phyloP scores from a whole-genome alignment of 139 green algal genomes.

The Tetradesmus lagerheimii region DNA sequence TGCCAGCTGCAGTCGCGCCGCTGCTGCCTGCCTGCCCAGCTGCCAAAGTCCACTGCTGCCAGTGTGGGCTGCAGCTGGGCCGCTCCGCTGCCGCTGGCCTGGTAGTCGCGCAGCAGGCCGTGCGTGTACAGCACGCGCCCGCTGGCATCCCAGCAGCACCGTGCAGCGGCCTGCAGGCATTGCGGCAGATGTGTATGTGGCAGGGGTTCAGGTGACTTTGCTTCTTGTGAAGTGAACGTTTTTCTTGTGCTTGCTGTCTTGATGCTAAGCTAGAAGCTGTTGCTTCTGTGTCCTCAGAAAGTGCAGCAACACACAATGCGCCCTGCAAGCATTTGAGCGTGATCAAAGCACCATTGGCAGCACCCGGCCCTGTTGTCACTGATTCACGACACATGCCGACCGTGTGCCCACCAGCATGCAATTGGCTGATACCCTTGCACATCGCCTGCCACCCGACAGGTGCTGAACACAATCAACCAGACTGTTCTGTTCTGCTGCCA shows the following conservation, averaged over 20 bases:
- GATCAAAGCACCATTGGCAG: too few relatives aligned
- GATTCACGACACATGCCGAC: too few relatives aligned
- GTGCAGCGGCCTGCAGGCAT: background rate
- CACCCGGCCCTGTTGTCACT: too few relatives aligned
- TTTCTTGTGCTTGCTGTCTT: too few relatives aligned
- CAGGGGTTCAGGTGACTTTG: too few relatives aligned
- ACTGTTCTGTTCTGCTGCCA: background rate
- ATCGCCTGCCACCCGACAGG: background rate
- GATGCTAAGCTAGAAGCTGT: too few relatives aligned
- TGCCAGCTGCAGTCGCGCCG: background rate
- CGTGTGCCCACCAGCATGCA: too few relatives aligned
- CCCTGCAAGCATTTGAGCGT: too few relatives aligned
- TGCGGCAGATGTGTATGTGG: background rate
- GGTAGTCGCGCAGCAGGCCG: background rate
- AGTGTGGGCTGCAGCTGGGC: conserved; percentile 2
- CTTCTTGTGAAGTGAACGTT: too few relatives aligned
- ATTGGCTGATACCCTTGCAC: too few relatives aligned
- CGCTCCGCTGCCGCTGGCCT: background rate
- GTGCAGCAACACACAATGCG: too few relatives aligned
- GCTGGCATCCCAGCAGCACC: background rate
- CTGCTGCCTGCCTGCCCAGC: background rate
- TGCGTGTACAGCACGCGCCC: conserved; percentile 31
- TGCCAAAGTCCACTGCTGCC: conserved; percentile 31
- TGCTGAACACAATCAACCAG: background rate
- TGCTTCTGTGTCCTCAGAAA: too few relatives aligned